Conservation (phyloP, 1,284 basidiomycete species). For the Ceratobasidium sp. region DNA sequence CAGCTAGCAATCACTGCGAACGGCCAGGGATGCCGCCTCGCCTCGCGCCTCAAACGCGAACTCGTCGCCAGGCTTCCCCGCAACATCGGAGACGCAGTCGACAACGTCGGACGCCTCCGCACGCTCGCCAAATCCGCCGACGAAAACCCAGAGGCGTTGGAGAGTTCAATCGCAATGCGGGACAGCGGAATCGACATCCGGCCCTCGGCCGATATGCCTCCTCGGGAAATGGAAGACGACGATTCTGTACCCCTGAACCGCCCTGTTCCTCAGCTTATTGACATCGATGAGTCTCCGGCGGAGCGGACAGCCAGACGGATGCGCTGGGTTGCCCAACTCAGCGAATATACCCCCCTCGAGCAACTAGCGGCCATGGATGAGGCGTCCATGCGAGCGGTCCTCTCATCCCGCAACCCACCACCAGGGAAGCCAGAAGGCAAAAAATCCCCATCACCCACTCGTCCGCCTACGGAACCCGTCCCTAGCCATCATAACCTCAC, state of each 20-base stretch:
- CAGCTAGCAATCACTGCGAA: slow-evolving; percentile 94
- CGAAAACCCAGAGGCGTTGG: slow-evolving; percentile 56
- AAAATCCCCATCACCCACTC: slow-evolving; percentile 6
- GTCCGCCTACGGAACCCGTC: slow-evolving; percentile 50
- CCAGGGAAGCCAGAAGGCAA: slow-evolving; percentile 25
- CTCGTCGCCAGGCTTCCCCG: slow-evolving; percentile 82
- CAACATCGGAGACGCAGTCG: slow-evolving; percentile 83
- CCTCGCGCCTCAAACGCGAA: slow-evolving; percentile 83
- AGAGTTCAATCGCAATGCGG: slow-evolving; percentile 50
- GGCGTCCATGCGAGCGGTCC: slow-evolving; percentile 75
- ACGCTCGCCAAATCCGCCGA: slow-evolving; percentile 67
- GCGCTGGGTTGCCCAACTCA: slow-evolving; percentile 92
- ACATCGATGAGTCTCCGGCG: slow-evolving; percentile 61
- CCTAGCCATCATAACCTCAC: slow-evolving; percentile 53
- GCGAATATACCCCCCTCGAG: slow-evolving; percentile 93
- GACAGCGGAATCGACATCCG: slow-evolving; percentile 37
- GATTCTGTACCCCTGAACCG: slow-evolving; percentile 77
- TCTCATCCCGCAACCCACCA: slow-evolving; percentile 54
- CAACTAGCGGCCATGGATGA: slow-evolving; percentile 78
- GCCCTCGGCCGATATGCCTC: slow-evolving; percentile 41
- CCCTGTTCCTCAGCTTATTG: slow-evolving; percentile 76
- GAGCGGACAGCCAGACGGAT: slow-evolving; percentile 75
- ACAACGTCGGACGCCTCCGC: slow-evolving; percentile 80
- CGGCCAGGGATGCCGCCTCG: slow-evolving; percentile 90
- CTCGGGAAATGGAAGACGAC: slow-evolving; percentile 62